Evolutionary conservation across 2,329 filamentous ascomycete species (phyloP).

Genomic region (Didymosphaeria variabile): DNA sequence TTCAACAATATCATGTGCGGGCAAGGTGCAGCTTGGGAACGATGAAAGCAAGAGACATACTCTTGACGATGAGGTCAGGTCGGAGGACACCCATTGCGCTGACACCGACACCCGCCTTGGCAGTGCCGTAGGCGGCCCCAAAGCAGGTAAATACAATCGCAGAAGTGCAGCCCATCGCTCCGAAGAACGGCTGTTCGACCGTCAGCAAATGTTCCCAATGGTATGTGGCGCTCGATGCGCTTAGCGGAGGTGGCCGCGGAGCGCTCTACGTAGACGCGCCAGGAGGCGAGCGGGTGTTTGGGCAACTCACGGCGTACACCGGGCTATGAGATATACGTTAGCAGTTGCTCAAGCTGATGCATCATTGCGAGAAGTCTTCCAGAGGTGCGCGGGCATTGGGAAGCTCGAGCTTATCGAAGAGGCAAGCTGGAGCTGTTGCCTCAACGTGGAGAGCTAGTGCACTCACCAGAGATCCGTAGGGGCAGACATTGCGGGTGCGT

Average conservation of each 20-base stretch:
- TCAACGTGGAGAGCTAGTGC: conserved; percentile 38
- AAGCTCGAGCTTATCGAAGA: conserved; percentile 48
- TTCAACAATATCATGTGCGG: neutral
- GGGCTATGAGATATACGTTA: conserved; percentile 69
- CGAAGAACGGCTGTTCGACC: conserved; percentile 79
- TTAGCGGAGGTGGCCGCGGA: conserved; percentile 22
- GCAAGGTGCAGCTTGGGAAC: neutral
- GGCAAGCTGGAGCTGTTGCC: conserved; percentile 50
- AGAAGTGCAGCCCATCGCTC: conserved; percentile 94
- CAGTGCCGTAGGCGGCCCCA: conserved; percentile 96
- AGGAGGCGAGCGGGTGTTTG: conserved; percentile 33
- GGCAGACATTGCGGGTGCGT: conserved; percentile 24
- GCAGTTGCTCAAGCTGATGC: conserved; percentile 30
- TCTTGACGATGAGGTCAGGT: conserved; percentile 99
- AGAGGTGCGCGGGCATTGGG: conserved; percentile 26
- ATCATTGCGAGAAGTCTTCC: conserved; percentile 13
- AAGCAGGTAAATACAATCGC: conserved; percentile 97
- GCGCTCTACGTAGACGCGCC: conserved; percentile 29
- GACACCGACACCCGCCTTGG: conserved; percentile 99
- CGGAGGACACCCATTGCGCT: conserved; percentile 97
- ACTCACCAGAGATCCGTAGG: conserved; percentile 82
- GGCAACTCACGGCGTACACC: conserved; percentile 94
- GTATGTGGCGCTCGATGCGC: conserved; percentile 17
- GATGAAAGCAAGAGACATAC: conserved; percentile 66
- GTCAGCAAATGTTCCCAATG: conserved; percentile 31